Percentiles rank a stretch among this genome's conserved stretches.
Conservation (phyloP, 2,329 filamentous ascomycete genomes). For the Penicillium sclerotiorum region DNA sequence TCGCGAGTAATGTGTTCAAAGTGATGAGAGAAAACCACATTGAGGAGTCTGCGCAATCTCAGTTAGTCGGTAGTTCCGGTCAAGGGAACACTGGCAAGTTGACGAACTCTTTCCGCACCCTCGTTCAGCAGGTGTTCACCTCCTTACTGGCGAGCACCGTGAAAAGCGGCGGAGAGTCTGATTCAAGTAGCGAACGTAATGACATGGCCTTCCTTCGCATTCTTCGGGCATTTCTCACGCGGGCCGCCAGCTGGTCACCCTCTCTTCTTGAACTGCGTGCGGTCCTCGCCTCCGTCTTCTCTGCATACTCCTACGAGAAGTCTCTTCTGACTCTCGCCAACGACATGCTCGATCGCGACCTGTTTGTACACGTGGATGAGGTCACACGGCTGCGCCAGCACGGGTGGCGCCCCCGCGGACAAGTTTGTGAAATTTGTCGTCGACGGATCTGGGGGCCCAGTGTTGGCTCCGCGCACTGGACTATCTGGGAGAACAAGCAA, state of each 20-base stretch:
- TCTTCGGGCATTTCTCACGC: slow-evolving; percentile 81
- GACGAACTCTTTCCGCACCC: slow-evolving; percentile 67
- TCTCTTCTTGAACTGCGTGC: slow-evolving; percentile 83
- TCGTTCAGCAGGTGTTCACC: slow-evolving; percentile 90
- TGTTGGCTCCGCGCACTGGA: slow-evolving; percentile 74
- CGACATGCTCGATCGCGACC: slow-evolving; percentile 80
- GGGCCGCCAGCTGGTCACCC: slow-evolving; percentile 78
- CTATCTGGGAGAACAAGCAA: slow-evolving; percentile 72
- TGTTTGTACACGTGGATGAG: slow-evolving; percentile 80
- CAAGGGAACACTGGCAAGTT: slow-evolving; percentile 49
- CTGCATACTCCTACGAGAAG: slow-evolving; percentile 93
- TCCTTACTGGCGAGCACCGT: slow-evolving; percentile 79
- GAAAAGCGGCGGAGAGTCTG: slow-evolving; percentile 33
- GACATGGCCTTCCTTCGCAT: slow-evolving; percentile 85
- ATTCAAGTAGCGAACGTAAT: slow-evolving; percentile 37
- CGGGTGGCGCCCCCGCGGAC: slow-evolving; percentile 86
- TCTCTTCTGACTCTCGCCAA: slow-evolving; percentile 85
- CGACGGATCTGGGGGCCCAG: slow-evolving; percentile 87
- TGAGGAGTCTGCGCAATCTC: slow-evolving; percentile 15
- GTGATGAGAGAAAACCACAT: slow-evolving; percentile 49
- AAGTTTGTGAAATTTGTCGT: slow-evolving; percentile 84
- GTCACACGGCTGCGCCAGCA: slow-evolving; percentile 74
- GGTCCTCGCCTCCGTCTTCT: slow-evolving; percentile 86
- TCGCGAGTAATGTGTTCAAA: slow-evolving; percentile 66
- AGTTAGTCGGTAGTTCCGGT: slow-evolving; percentile 12